Conservation (phyloP, 257 asterid species). For the Verbascum thapsus region DNA sequence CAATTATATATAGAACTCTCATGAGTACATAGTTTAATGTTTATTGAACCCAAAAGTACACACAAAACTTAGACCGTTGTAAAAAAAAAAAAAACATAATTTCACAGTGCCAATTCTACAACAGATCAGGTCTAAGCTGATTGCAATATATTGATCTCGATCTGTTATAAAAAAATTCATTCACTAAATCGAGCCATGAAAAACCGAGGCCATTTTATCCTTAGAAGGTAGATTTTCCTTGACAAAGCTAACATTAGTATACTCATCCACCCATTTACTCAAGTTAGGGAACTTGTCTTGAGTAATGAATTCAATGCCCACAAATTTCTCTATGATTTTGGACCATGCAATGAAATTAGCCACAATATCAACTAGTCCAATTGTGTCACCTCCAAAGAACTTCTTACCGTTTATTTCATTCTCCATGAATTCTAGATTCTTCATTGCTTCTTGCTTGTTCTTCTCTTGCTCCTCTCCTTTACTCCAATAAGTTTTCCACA, state of each 20-base stretch:
- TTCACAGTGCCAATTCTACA: too few species aligned
- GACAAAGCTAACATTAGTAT: constrained; percentile 20
- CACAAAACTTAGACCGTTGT: not conserved
- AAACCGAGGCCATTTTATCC: constrained; percentile 18
- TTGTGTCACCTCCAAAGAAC: constrained; percentile 54
- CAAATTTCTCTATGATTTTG: constrained; percentile 30
- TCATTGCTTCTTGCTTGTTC: constrained; percentile 46
- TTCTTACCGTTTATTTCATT: constrained; percentile 43
- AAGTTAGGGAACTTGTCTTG: constrained; percentile 44
- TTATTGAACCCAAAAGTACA: not conserved
- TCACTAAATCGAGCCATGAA: constrained; percentile 6
- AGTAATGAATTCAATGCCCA: constrained; percentile 38
- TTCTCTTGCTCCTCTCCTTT: constrained; percentile 49
- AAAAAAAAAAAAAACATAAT: not conserved
- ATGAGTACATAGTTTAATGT: too few species aligned
- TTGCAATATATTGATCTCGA: too few species aligned
- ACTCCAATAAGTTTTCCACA: constrained; percentile 36
- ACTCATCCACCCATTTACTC: constrained; percentile 39
- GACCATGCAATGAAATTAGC: constrained; percentile 42
- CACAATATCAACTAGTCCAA: constrained; percentile 47
- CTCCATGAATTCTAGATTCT: constrained; percentile 39
- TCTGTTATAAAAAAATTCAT: too few species aligned
- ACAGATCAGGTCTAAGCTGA: too few species aligned
- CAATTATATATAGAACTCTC: too few species aligned
- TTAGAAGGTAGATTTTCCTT: constrained; percentile 46